Conservation (phyloP, 345 rosid genomes). For the Hypericum perforatum region DNA sequence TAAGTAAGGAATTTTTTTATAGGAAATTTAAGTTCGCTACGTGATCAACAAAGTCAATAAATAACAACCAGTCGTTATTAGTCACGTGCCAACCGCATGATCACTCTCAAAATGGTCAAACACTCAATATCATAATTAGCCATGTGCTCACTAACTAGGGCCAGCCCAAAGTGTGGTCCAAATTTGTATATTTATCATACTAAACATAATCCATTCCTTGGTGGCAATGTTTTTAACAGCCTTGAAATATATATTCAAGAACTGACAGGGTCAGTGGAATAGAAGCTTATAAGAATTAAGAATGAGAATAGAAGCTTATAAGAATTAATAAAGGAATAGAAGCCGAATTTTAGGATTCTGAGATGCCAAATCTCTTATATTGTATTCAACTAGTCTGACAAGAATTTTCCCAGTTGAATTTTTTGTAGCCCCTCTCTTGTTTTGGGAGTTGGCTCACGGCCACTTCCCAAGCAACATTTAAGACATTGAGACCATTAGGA, state of each 20-base stretch:
- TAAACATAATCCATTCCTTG: slow-evolving; percentile 3
- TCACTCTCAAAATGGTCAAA: too few relatives aligned
- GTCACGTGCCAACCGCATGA: too few relatives aligned
- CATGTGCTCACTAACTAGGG: too few relatives aligned
- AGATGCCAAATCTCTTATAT: slow-evolving; percentile 21
- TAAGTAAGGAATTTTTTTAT: too few relatives aligned
- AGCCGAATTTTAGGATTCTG: slow-evolving; percentile 52
- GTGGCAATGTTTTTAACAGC: not conserved
- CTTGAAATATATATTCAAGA: not conserved
- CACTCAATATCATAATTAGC: too few relatives aligned
- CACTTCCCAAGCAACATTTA: slow-evolving; percentile 26
- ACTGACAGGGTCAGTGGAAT: slow-evolving; percentile 78
- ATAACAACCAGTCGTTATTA: too few relatives aligned
- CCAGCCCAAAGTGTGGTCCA: slow-evolving; percentile 13
- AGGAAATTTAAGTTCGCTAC: too few relatives aligned
- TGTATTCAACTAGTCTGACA: slow-evolving; percentile 21
- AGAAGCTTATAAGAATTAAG: slow-evolving; percentile 70
- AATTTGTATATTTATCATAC: not conserved
- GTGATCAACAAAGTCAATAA: too few relatives aligned
- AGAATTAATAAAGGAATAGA: slow-evolving; percentile 74
- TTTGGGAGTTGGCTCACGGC: slow-evolving; percentile 44
- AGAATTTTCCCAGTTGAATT: slow-evolving; percentile 15
- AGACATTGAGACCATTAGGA: slow-evolving; percentile 13
- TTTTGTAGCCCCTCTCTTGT: slow-evolving; percentile 22
- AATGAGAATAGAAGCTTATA: slow-evolving; percentile 80